phyloP scores from a whole-genome alignment of 2,329 filamentous ascomycete genomes.

The Colletotrichum sp. region DNA sequence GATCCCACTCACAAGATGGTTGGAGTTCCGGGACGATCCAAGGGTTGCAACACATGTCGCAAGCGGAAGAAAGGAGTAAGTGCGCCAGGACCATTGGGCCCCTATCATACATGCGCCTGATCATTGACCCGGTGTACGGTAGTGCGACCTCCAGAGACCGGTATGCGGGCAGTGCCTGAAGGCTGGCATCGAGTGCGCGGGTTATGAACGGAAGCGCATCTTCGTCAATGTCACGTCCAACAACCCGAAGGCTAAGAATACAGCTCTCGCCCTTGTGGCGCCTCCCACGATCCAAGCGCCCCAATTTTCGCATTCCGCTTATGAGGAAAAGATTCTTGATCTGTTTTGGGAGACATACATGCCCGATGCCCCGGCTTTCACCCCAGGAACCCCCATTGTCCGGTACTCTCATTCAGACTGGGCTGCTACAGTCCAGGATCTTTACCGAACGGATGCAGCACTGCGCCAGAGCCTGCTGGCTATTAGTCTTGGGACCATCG shows the following conservation, averaged over 20 bases:
- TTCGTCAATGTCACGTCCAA: conserved; percentile 20
- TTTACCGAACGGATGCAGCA: conserved; percentile 22
- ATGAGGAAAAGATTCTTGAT: conserved; percentile 17
- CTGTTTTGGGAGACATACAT: conserved; percentile 22
- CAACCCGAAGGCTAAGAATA: not conserved
- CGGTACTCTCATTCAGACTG: conserved; percentile 20
- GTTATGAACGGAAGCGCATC: conserved; percentile 21
- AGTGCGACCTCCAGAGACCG: conserved; percentile 24
- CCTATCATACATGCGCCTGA: not conserved
- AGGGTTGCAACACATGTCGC: conserved; percentile 24
- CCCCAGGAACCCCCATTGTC: not conserved
- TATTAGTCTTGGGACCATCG: conserved; percentile 24
- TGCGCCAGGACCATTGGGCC: not conserved
- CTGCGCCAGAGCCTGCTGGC: conserved; percentile 22
- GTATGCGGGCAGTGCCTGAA: conserved; percentile 23
- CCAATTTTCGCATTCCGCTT: conserved; percentile 13
- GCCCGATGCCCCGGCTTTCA: not conserved
- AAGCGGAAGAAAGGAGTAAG: conserved; percentile 25
- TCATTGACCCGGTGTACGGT: not conserved
- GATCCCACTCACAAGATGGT: conserved; percentile 14
- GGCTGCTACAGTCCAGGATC: conserved; percentile 22
- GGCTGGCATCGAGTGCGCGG: conserved; percentile 16
- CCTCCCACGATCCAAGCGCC: not conserved
- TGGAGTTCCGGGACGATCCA: conserved; percentile 24
- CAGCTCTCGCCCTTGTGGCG: not conserved